Base-by-base conservation (phyloP, 1,284 basidiomycete species). In the Ustilago bromivora region DNA sequence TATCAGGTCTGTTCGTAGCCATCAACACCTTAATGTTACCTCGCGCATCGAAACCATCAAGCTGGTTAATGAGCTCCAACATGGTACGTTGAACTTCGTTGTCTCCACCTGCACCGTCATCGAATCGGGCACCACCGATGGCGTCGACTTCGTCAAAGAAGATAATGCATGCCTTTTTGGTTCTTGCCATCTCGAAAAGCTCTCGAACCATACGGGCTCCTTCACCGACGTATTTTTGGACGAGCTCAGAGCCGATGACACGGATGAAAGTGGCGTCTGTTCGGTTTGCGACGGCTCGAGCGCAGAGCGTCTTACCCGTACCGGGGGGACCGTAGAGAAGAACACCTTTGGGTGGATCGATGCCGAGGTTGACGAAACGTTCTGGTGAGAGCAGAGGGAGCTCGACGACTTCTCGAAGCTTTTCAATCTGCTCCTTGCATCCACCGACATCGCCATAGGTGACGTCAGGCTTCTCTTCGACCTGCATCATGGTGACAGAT, bases 401-500 rank as follows among this genome's bases (percentile, higher is more conserved):
- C 88, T 99, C 97, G 36, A 99, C 97, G 46, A 99, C 97, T 88
- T 99, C 97, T 56, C 96, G 90, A 54, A 99, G 90, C 89, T 99
- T 99, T 89, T 99, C 97, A 81, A 99, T 99, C 88, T 99, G 97
- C 87, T 99, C 97, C 88, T 99, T 99, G 89, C 97, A 98, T 10
- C 97, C 97, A 79, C 97, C 97, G 64, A 99, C 91, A 84, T 99
- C 97, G 10, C 95, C 95, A 86, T 99, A 99, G 2, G 96, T 98
- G 57, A 99, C 95, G 83, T 98, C 96, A 1, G 96, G 96, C 87
- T 98, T 96, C 88, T 99, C 96, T 87, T 99, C 96, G 53, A 99
- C 96, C 88, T 99, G 96, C 97, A 99, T 99, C 96, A 99, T 98
- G 15, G 97, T 99, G 4, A 99, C 97, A 0, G 95, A 97, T 3